phyloP scores from a whole-genome alignment of 2,329 filamentous ascomycete genomes.

The Eurotiales sp. region DNA sequence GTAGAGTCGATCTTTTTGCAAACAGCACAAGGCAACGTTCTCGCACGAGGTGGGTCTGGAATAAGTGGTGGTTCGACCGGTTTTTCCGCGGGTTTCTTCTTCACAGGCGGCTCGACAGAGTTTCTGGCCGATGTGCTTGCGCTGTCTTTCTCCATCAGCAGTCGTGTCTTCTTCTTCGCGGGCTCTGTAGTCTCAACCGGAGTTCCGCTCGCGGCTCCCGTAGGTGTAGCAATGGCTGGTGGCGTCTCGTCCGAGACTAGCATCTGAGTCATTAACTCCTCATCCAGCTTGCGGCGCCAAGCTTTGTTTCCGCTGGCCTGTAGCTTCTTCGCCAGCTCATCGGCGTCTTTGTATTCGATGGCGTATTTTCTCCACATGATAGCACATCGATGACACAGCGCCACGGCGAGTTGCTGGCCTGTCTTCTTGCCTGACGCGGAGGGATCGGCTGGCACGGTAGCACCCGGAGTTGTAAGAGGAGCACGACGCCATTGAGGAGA shows the following conservation, averaged over 20 bases:
- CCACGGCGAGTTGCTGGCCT: conserved; percentile 77
- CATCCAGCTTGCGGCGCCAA: conserved; percentile 85
- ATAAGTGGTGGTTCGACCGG: conserved; percentile 56
- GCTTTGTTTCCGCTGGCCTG: conserved; percentile 73
- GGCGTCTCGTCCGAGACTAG: conserved; percentile 44
- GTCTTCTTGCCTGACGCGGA: conserved; percentile 64
- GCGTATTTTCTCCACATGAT: conserved; percentile 94
- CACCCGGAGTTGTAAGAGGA: conserved; percentile 69
- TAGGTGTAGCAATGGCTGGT: conserved; percentile 43
- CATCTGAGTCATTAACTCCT: conserved; percentile 63
- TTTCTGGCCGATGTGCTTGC: conserved; percentile 44
- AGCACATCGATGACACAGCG: conserved; percentile 85
- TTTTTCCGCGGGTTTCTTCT: conserved; percentile 58
- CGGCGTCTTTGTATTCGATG: conserved; percentile 90
- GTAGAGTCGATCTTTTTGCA: conserved; percentile 71
- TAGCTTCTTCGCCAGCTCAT: conserved; percentile 86
- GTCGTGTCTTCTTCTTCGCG: conserved; percentile 60
- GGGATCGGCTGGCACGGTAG: conserved; percentile 62
- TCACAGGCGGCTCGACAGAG: conserved; percentile 50
- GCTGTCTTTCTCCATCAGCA: conserved; percentile 47
- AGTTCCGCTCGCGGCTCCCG: conserved; percentile 37
- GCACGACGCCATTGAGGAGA: conserved; percentile 91
- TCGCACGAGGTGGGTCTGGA: conserved; percentile 75
- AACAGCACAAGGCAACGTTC: conserved; percentile 76
- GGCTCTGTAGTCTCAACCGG: conserved; percentile 43